Percentiles rank a stretch among this genome's conserved stretches.
Evolutionary conservation across 495 filamentous ascomycete genomes (phyloP).

Genomic region (Tuber melanosporum): DNA sequence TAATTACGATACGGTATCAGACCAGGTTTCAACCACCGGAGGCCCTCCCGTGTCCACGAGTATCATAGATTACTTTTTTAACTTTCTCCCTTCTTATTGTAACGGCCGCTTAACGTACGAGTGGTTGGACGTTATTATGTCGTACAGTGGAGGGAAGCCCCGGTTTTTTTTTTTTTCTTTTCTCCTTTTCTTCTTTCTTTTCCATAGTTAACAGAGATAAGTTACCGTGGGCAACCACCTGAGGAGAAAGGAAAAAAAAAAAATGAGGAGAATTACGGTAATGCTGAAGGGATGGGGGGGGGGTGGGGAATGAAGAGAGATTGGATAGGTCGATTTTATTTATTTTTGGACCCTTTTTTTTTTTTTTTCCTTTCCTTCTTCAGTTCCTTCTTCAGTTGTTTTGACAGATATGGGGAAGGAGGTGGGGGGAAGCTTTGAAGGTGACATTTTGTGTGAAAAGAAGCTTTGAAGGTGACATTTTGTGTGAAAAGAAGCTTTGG

Average conservation of each 20-base stretch:
- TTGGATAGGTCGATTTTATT: neutral
- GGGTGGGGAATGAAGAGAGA: no score
- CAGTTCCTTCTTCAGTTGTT: neutral
- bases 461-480: neutral
- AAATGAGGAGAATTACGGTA: neutral
- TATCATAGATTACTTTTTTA: no score
- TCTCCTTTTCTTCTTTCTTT: neutral
- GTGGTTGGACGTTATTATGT: neutral
- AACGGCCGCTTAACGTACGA: neutral
- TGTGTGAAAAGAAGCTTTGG: neutral
- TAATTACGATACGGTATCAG: neutral
- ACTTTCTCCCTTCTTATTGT: neutral
- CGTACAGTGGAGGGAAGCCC: neutral
- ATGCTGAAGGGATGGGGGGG: neutral
- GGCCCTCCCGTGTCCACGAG: neutral
- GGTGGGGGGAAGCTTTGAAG: neutral
- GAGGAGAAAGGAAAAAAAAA: neutral
- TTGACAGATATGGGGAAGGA: neutral
- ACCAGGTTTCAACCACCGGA: neutral
- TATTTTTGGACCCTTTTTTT: neutral
- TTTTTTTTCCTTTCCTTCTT: neutral
- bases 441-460: neutral
- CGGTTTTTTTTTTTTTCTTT: neutral
- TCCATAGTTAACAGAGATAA: neutral
- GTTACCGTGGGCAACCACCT: neutral